phyloP scores from a whole-genome alignment of 306 rosid genomes.

The Dicorynia guianensis region DNA sequence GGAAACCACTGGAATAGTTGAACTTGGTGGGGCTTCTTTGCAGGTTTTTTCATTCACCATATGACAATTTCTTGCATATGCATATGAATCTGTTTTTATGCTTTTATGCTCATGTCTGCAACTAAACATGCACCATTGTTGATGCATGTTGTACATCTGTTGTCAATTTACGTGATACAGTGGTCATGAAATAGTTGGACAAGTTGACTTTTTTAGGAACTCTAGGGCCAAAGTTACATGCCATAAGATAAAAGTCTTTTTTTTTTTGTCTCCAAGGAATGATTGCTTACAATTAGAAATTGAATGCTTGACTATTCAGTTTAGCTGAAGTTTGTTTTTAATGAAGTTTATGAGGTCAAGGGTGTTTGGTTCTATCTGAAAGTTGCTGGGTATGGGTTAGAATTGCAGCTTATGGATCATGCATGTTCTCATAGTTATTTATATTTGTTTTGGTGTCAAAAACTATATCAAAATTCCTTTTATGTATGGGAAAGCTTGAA shows the following conservation, averaged over 20 bases:
- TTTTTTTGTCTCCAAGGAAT: neutral
- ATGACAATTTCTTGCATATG: neutral
- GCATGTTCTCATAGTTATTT: neutral
- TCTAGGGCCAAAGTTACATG: neutral
- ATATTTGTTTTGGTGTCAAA: neutral
- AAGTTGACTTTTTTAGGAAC: neutral
- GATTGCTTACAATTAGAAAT: neutral
- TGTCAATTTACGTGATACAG: conserved; percentile 19
- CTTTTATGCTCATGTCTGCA: conserved; percentile 11
- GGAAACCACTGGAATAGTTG: conserved; percentile 61
- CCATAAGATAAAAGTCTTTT: conserved; percentile 9
- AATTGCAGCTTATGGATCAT: neutral
- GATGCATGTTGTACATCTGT: conserved; percentile 2
- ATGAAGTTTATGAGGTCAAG: neutral
- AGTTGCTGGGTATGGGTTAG: neutral
- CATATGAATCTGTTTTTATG: neutral
- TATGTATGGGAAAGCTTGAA: neutral
- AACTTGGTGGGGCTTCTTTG: conserved; percentile 66
- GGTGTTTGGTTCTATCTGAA: neutral
- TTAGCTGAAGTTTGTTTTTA: neutral
- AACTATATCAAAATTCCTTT: neutral
- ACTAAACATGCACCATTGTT: neutral
- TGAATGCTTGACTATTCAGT: neutral
- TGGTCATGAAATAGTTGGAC: conserved; percentile 17
- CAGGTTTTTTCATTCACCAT: conserved; percentile 58